phyloP scores from a whole-genome alignment of 176 grass and related monocot species.

The Juncus inflexus region DNA sequence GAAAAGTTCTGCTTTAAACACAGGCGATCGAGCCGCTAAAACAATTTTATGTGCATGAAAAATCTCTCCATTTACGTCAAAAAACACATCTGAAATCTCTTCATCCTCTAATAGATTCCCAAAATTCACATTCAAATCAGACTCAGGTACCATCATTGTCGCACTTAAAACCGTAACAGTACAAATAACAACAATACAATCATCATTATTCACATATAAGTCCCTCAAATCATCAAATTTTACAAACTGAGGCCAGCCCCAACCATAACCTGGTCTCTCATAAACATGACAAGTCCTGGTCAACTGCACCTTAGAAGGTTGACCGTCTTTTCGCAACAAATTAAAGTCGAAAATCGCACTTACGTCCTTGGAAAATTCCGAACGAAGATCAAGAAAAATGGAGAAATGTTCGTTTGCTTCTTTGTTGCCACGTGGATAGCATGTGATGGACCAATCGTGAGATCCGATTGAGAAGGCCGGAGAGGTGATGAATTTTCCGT shows the following conservation, averaged over 20 bases:
- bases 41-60: constrained; percentile 23
- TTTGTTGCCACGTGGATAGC: constrained; percentile 22
- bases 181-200: constrained; percentile 12
- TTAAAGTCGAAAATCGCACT: constrained; percentile 22
- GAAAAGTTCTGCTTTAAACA: constrained; percentile 19
- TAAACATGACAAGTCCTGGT: constrained; percentile 22
- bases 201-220: not conserved
- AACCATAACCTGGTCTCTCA: constrained; percentile 18
- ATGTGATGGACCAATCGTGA: constrained; percentile 28
- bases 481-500: constrained; percentile 7
- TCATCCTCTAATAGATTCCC: constrained; percentile 15
- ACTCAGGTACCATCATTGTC: not conserved
- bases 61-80: constrained; percentile 2
- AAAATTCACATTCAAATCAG: constrained; percentile 9
- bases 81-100: constrained; percentile 6
- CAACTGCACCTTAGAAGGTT: constrained; percentile 5
- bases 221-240: constrained; percentile 12
- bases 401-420: constrained; percentile 2
- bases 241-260: constrained; percentile 21
- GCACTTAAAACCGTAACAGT: constrained; percentile 21
- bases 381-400: constrained; percentile 19
- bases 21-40: constrained; percentile 20
- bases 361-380: constrained; percentile 13
- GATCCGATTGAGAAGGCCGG: not conserved
- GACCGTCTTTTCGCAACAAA: constrained; percentile 11